These are phyloP conservation scores for Neofusicoccum umdonicola DNA, from an alignment of 2,329 filamentous ascomycete species.

Conservation along the genomic window DNA sequence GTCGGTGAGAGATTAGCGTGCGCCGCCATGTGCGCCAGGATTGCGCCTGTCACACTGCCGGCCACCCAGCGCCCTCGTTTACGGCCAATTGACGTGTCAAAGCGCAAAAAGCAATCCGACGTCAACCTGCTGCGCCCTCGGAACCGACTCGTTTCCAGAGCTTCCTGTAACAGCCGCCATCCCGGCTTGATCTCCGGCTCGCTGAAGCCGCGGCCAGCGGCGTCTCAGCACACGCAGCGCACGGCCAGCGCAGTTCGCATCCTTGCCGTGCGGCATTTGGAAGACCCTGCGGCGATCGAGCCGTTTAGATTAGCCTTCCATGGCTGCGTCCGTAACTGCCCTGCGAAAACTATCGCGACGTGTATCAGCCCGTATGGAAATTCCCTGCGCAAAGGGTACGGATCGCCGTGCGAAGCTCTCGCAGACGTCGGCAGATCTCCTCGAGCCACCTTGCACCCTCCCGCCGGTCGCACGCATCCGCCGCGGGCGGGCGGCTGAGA, in stretches of 20 bases:
- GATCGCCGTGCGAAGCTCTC: background rate
- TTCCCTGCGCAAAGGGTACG: background rate
- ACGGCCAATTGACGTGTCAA: constrained; percentile 17
- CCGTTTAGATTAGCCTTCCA: constrained; percentile 1
- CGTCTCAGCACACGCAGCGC: constrained; percentile 18
- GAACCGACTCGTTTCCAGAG: constrained; percentile 6
- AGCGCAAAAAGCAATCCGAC: constrained; percentile 15
- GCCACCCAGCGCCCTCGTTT: constrained; percentile 1
- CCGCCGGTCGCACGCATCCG: background rate
- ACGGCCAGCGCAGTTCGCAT: constrained; percentile 4
- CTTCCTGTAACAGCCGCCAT: background rate
- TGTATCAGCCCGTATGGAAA: constrained; percentile 1
- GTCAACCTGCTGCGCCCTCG: constrained; percentile 11
- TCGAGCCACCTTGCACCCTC: background rate
- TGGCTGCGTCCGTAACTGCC: background rate
- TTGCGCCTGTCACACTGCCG: constrained; percentile 16
- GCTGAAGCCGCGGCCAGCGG: constrained; percentile 2
- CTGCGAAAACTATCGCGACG: background rate
- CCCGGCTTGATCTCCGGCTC: background rate
- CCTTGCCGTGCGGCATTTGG: constrained; percentile 14
- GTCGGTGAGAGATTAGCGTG: constrained; percentile 18
- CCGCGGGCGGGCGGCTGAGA: background rate
- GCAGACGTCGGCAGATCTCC: background rate
- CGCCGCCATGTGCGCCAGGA: constrained; percentile 14
- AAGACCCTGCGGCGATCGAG: background rate